A percentile compares a stretch with the other conserved stretches of the same genome.
phyloP scores from a whole-genome alignment of 208 protist species.

The Acanthamoeba lenticulata region DNA sequence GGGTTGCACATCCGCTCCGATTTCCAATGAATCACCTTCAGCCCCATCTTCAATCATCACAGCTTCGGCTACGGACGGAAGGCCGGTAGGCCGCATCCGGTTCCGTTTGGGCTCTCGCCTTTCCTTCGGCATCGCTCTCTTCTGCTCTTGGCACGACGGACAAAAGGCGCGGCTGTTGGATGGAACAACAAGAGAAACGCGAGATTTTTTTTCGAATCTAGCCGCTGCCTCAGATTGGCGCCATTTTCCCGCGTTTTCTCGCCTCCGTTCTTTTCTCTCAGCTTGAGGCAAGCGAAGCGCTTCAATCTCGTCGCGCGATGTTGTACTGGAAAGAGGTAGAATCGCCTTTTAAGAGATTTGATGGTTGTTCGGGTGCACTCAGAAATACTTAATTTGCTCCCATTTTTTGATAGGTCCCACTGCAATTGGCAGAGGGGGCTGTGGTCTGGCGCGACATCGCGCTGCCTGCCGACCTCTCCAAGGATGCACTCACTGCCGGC shows the following conservation, averaged over 20 bases:
- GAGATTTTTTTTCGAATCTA: background rate
- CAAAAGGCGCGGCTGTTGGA: no score
- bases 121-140: conserved; percentile 5
- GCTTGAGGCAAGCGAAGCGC: background rate
- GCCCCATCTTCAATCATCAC: background rate
- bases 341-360: background rate
- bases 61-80: conserved; percentile 21
- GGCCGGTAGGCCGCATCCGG: background rate
- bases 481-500: background rate
- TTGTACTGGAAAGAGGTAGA: conserved; percentile 36
- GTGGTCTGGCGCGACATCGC: conserved; percentile 35
- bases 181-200: no score
- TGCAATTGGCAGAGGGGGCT: conserved; percentile 9
- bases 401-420: background rate
- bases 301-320: background rate
- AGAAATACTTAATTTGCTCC: background rate
- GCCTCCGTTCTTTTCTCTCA: background rate
- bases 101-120: background rate
- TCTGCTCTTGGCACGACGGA: no score
- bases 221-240: background rate
- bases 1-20: background rate
- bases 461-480: background rate
- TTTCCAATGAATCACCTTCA: background rate
- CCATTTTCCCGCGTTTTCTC: conserved; percentile 10
- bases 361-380: background rate